Evolutionary conservation across 1,139 yeast genomes (phyloP).

Genomic region (Scheffersomyces illinoinensis): DNA sequence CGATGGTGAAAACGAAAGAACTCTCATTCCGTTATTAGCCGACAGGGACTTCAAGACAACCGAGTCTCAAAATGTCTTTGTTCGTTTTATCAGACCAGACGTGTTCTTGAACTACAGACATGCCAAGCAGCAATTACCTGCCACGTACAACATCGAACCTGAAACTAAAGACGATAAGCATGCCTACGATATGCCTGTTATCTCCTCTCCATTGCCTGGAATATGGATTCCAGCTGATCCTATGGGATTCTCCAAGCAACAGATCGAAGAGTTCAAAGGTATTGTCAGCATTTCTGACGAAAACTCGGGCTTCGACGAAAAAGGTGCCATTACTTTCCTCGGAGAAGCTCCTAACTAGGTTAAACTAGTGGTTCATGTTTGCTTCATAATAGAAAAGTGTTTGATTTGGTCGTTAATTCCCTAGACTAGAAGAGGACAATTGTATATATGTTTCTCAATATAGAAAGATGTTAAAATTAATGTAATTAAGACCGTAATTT

Average conservation of each 20-base stretch:
- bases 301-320: slow-evolving; percentile 62
- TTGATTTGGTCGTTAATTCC: not conserved
- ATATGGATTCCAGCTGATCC: slow-evolving; percentile 91
- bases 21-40: slow-evolving; percentile 50
- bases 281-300: slow-evolving; percentile 61
- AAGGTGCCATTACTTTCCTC: slow-evolving; percentile 53
- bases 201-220: slow-evolving; percentile 62
- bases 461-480: not conserved
- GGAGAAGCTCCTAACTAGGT: slow-evolving; percentile 56
- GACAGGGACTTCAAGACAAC: slow-evolving; percentile 48
- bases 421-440: not conserved
- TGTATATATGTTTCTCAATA: not conserved
- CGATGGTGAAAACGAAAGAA: slow-evolving; percentile 7
- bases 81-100: slow-evolving; percentile 66
- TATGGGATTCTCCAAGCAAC: slow-evolving; percentile 69
- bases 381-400: not conserved
- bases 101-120: slow-evolving; percentile 57
- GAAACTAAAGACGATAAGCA: slow-evolving; percentile 32
- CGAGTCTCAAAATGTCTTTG: slow-evolving; percentile 29
- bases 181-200: slow-evolving; percentile 71
- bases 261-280: slow-evolving; percentile 51
- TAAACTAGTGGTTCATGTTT: not conserved
- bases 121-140: slow-evolving; percentile 57
- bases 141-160: slow-evolving; percentile 36
- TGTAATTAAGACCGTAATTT: not conserved